Evolutionary conservation across 495 filamentous ascomycete species (phyloP).

Genomic region (Immersiella caudata): DNA sequence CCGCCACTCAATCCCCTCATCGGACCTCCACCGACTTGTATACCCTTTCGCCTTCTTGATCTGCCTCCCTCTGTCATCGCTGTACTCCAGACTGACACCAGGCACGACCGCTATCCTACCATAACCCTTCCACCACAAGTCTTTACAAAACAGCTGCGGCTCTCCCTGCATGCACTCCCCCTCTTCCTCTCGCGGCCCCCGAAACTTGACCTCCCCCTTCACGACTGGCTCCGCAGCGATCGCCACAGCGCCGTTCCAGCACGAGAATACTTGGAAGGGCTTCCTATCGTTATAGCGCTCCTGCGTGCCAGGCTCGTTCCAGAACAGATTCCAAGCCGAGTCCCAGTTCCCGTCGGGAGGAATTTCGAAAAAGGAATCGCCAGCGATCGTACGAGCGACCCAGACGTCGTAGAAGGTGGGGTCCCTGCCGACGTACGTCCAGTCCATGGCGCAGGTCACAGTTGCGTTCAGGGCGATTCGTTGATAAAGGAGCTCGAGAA

Average conservation of each 20-base stretch:
- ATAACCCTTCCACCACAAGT: constrained; percentile 50
- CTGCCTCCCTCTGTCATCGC: constrained; percentile 37
- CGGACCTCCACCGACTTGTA: constrained; percentile 20
- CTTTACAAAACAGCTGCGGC: constrained; percentile 54
- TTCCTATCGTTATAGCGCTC: constrained; percentile 31
- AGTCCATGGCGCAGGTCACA: constrained; percentile 60
- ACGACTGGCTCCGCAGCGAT: constrained; percentile 37
- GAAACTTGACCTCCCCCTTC: constrained; percentile 40
- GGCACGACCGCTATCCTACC: constrained; percentile 55
- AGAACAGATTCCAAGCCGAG: constrained; percentile 51
- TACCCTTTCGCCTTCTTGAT: constrained; percentile 51
- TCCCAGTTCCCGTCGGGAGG: constrained; percentile 50
- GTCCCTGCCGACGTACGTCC: constrained; percentile 42
- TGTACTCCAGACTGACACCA: constrained; percentile 51
- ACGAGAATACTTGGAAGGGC: constrained; percentile 59
- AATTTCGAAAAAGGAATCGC: constrained; percentile 56
- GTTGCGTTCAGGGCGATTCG: constrained; percentile 45
- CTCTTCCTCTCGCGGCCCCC: constrained; percentile 27
- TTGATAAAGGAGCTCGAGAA: constrained; percentile 56
- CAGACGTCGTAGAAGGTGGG: constrained; percentile 58
- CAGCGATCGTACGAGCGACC: constrained; percentile 51
- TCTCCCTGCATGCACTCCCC: constrained; percentile 54
- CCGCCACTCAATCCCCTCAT: constrained; percentile 12
- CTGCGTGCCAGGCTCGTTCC: constrained; percentile 40
- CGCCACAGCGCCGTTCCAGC: constrained; percentile 55